Conservation (phyloP, 2,329 filamentous ascomycete species). For the Calonectria montana region DNA sequence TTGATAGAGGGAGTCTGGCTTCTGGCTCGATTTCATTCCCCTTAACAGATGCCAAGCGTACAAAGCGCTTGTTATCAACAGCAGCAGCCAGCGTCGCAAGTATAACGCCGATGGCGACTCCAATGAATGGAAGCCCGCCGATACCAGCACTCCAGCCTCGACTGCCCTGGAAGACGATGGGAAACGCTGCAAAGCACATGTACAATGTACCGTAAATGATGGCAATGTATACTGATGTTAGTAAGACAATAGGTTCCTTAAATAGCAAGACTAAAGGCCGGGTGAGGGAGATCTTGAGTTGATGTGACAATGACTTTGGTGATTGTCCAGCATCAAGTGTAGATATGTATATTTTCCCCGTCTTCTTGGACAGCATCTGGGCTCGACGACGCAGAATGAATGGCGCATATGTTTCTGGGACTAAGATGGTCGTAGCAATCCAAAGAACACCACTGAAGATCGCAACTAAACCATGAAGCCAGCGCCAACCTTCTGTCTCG, state of each 20-base stretch:
- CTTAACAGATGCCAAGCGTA: conserved; percentile 44
- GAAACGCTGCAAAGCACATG: conserved; percentile 69
- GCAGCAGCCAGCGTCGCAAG: conserved; percentile 7
- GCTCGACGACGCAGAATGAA: conserved; percentile 34
- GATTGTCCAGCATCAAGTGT: conserved; percentile 58
- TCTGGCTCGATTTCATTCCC: conserved; percentile 58
- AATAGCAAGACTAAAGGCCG: conserved; percentile 78
- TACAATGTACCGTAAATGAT: conserved; percentile 68
- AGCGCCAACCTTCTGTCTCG: conserved; percentile 67
- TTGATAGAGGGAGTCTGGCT: conserved; percentile 64
- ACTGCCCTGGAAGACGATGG: conserved; percentile 72
- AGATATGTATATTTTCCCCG: conserved; percentile 40
- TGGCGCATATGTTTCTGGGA: conserved; percentile 47
- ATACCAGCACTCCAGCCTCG: conserved; percentile 70
- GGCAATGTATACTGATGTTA: conserved; percentile 73
- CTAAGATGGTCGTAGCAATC: conserved; percentile 56
- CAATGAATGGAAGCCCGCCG: conserved; percentile 74
- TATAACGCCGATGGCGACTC: conserved; percentile 73
- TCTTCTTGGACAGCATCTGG: conserved; percentile 36
- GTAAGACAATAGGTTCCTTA: conserved; percentile 74
- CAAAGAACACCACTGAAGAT: conserved; percentile 55
- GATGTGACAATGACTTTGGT: conserved; percentile 51
- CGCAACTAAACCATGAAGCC: conserved; percentile 47
- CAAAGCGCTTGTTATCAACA: conserved; percentile 51
- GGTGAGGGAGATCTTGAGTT: conserved; percentile 53